phyloP scores from a whole-genome alignment of 352 stramenopile genomes.

The Phytophthora pseudosyringae region DNA sequence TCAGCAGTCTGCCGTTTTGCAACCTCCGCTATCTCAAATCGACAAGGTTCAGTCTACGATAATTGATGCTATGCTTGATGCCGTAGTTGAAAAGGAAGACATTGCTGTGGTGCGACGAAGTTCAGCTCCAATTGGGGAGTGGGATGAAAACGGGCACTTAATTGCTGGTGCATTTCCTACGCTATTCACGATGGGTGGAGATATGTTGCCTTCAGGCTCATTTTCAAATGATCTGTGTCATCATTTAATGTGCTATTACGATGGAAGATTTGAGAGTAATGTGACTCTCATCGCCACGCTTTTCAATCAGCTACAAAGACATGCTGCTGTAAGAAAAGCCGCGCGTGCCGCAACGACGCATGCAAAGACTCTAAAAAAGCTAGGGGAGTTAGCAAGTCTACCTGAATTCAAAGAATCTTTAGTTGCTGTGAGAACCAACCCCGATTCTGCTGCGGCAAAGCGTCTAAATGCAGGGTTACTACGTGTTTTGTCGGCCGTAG shows the following conservation, averaged over 20 bases:
- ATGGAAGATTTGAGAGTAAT: neutral
- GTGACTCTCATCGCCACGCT: neutral
- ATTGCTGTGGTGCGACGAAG: neutral
- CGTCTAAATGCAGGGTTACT: neutral
- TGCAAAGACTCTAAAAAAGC: neutral
- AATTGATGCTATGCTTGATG: neutral
- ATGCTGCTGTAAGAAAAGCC: neutral
- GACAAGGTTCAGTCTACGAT: neutral
- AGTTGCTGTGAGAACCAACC: neutral
- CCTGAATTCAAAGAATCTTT: neutral
- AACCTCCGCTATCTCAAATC: neutral
- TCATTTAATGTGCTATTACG: neutral
- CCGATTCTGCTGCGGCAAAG: neutral
- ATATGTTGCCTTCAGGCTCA: neutral
- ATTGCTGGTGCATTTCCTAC: conserved; percentile 1
- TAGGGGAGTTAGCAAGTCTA: neutral
- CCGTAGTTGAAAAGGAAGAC: neutral
- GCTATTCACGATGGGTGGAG: neutral
- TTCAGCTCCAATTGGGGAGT: neutral
- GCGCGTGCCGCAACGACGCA: neutral
- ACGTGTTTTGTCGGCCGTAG: neutral
- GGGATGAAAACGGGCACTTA: neutral
- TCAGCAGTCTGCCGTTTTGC: neutral
- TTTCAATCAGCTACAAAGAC: conserved; percentile 1
- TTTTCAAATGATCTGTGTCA: neutral